Percentiles rank a stretch among this genome's conserved stretches.
Conservation (phyloP, 345 rosid genomes). For the Clausena lansium region DNA sequence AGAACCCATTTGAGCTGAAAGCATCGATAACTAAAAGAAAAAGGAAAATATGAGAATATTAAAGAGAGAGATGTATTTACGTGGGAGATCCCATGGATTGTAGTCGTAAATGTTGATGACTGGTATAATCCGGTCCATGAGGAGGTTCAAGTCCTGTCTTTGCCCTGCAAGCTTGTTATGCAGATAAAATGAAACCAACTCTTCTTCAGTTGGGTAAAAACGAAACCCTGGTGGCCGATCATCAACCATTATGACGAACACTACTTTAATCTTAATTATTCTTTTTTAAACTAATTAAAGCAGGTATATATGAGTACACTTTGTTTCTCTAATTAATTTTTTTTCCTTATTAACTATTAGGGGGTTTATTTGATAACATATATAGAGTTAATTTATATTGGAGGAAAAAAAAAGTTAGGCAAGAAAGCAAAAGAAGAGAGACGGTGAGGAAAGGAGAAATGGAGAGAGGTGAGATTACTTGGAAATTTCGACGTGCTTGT, state of each 20-base stretch:
- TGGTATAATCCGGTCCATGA: conserved; percentile 51
- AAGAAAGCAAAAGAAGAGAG: neutral
- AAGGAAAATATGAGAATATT: neutral
- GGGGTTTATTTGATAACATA: too few relatives aligned
- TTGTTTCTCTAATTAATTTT: neutral
- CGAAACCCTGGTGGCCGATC: conserved; percentile 52
- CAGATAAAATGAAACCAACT: conserved; percentile 46
- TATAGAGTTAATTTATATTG: fast-evolving
- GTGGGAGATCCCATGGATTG: conserved; percentile 51
- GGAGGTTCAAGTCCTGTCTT: conserved; percentile 28
- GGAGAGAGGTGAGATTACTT: neutral
- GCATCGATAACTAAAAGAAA: neutral
- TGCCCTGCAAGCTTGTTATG: conserved; percentile 36
- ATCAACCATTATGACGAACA: conserved; percentile 17
- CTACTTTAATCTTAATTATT: neutral
- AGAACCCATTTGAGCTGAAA: neutral
- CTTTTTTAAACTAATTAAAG: neutral
- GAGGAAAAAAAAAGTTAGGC: neutral
- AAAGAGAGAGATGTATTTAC: conserved; percentile 14
- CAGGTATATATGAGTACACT: too few relatives aligned
- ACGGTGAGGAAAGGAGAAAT: neutral
- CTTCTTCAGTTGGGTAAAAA: conserved; percentile 64
- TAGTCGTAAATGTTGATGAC: conserved; percentile 39
- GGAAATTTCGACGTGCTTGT: conserved; percentile 2
- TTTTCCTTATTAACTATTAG: too few relatives aligned